Evolutionary conservation across 495 filamentous ascomycete genomes (phyloP).

Genomic region (Daldinia vernicosa): DNA sequence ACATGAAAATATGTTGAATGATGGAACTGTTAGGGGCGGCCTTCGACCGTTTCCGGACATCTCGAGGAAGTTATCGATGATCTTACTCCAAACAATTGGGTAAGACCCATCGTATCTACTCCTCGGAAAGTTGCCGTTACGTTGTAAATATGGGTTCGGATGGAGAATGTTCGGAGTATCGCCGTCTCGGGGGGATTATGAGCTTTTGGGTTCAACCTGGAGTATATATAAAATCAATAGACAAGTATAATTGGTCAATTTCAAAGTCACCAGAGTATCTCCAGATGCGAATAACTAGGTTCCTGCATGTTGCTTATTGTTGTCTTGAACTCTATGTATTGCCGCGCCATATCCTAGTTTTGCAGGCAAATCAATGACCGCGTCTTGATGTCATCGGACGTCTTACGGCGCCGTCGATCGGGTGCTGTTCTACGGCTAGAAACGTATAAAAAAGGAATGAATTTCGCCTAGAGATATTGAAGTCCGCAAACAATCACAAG

Average conservation of each 20-base stretch:
- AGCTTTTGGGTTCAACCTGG: neutral
- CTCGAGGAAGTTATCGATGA: slow-evolving; percentile 12
- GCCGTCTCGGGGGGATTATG: slow-evolving; percentile 25
- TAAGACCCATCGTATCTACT: neutral
- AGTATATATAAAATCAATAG: slow-evolving; percentile 8
- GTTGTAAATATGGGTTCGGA: neutral
- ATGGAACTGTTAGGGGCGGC: neutral
- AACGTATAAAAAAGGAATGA: neutral
- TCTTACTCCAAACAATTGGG: slow-evolving; percentile 4
- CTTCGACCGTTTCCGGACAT: neutral
- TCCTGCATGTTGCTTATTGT: slow-evolving; percentile 25
- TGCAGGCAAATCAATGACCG: slow-evolving; percentile 11
- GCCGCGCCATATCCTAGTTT: slow-evolving; percentile 22
- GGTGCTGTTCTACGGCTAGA: neutral
- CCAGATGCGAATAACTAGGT: neutral
- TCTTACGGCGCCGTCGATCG: slow-evolving; percentile 19
- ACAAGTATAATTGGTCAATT: slow-evolving; percentile 20
- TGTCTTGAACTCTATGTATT: slow-evolving; percentile 20
- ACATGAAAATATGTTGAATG: neutral
- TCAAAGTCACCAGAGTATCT: neutral
- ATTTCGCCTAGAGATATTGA: neutral
- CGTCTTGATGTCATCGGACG: slow-evolving; percentile 31
- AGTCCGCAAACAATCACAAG: neutral
- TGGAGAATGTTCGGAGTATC: slow-evolving; percentile 33
- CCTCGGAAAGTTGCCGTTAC: neutral